These are phyloP conservation scores for Geotrichum klebahnii DNA, from an alignment of 1,139 yeast species.

Conservation along the genomic window DNA sequence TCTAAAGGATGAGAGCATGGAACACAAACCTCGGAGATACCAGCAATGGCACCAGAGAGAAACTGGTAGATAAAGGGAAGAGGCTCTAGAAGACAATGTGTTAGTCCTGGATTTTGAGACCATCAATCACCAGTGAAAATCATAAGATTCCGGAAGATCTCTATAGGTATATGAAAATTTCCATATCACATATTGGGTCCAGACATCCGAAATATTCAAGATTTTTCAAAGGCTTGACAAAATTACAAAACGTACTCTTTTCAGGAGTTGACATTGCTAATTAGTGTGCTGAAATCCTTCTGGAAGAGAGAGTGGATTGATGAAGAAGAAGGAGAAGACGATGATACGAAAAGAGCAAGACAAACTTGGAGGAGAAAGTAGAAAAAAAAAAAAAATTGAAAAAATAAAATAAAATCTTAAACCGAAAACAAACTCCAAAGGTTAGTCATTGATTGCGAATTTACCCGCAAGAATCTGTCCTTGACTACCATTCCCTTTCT, in stretches of 20 bases:
- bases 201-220: no score
- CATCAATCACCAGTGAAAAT: no score
- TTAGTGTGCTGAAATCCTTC: background rate
- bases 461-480: background rate
- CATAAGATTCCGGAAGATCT: no score
- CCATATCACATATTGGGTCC: no score
- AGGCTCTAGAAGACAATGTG: constrained; percentile 33
- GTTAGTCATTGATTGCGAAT: background rate
- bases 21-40: constrained; percentile 68
- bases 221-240: no score
- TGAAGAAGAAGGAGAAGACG: constrained; percentile 1
- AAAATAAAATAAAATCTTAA: background rate
- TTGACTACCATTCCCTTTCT: background rate
- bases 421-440: background rate
- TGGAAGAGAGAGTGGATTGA: background rate
- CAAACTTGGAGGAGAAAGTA: background rate
- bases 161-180: no score
- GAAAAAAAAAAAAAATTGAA: background rate
- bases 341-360: background rate
- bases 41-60: constrained; percentile 93
- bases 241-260: constrained; percentile 14
- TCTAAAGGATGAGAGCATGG: background rate
- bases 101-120: no score
- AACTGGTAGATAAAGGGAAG: constrained; percentile 90
- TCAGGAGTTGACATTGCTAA: constrained; percentile 12